A percentile compares a stretch with the other conserved stretches of the same genome.
Evolutionary conservation across 2,329 filamentous ascomycete species (phyloP).

Genomic region (Tolypocladium tropicale): DNA sequence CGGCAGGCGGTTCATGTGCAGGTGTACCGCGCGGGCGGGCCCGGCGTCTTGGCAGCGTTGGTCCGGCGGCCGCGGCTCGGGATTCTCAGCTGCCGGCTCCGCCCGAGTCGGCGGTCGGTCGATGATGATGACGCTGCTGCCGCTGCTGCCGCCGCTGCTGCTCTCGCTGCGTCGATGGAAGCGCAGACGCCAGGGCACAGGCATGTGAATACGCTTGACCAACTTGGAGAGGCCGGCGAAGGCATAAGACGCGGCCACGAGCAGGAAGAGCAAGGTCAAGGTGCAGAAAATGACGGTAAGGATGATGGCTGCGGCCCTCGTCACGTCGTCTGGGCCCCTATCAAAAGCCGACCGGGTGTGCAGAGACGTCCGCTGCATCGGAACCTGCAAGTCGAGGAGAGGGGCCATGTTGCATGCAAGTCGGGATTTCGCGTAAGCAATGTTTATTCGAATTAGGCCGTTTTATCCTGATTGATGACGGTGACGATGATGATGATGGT

Average conservation of each 20-base stretch:
- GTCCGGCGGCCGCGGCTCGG: too few species aligned
- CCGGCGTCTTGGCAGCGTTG: background rate
- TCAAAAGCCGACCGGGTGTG: too few species aligned
- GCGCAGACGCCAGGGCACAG: background rate
- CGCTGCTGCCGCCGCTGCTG: background rate
- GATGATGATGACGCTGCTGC: too few species aligned
- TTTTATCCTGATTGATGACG: background rate
- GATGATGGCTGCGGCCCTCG: background rate
- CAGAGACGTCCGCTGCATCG: too few species aligned
- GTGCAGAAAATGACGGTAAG: background rate
- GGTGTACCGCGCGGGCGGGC: background rate
- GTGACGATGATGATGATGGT: background rate
- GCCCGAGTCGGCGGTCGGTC: too few species aligned
- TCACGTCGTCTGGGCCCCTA: background rate
- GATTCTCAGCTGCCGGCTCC: too few species aligned
- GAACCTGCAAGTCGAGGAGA: too few species aligned
- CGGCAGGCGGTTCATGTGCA: background rate
- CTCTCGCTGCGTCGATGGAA: background rate
- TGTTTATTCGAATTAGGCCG: background rate
- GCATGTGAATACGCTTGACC: background rate
- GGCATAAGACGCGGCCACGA: background rate
- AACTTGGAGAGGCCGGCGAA: background rate
- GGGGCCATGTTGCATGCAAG: background rate
- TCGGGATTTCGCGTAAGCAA: background rate
- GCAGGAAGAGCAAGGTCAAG: background rate